Base-by-base conservation (phyloP, 371 early-diverging fungal genomes). In the Mucor irregularis region DNA sequence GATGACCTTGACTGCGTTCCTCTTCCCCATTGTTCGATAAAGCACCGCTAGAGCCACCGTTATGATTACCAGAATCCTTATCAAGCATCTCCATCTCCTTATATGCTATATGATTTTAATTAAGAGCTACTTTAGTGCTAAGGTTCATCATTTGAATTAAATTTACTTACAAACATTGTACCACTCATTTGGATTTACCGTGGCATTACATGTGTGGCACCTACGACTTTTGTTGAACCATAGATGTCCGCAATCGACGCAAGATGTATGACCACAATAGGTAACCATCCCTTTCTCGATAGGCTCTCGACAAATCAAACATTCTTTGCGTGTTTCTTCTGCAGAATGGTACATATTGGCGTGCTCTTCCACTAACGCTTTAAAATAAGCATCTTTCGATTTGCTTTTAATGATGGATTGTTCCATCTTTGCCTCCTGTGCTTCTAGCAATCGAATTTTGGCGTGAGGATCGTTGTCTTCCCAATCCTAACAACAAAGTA, bases 231-330 rank as follows among this genome's bases (percentile, higher is more conserved):
- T 31, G 9, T 52, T 46, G 28, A 74, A 66, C 75, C 75, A 74
- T 5, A 21, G 14, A 5, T 33, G 21, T 1, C 71, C 71, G 45
- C 74, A 74, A 7, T 58, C 53, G 13, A 50, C 43, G 35, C 74
- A 74, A 49, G 57, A 74, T 37, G 62, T 56, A 49, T 74, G 71
- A 1, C 67, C 71, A 61, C 75, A 89, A 51, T 76, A 82, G 5
- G 87, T 85, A 33, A 89, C 60, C n/a, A 73, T 60, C 3, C 86
- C 87, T 34, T 77, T 65, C 0, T 61, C 63, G 39, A 86, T 73
- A 13, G 61, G 61, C 2, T 58, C 57, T 46, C 74, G 68, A 56
- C 90, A 89, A 21, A 87, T 81, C 9, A 81, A 44, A 39, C 90
- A 89, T 1, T 79, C 69, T 4, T 53, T 60, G 21, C 51, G 52